phyloP scores from a whole-genome alignment of 2,329 filamentous ascomycete genomes.

The Diaporthe sp. region DNA sequence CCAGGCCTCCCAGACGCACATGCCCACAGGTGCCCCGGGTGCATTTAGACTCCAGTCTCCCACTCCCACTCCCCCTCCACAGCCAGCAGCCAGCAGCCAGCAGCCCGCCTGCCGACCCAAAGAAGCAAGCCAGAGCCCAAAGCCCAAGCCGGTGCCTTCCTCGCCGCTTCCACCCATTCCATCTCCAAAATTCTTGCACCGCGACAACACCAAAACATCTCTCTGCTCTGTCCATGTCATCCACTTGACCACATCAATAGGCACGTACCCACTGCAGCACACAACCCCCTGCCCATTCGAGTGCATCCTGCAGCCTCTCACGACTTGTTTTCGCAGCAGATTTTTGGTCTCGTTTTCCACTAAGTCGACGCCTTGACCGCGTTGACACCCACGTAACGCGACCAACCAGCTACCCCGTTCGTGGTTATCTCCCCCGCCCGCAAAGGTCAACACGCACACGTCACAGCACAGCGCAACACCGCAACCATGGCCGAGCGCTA shows the following conservation, averaged over 20 bases:
- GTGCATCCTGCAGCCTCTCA: constrained; percentile 10
- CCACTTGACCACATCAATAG: constrained; percentile 15
- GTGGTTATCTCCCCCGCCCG: background rate
- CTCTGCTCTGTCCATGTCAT: background rate
- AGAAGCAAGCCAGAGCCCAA: background rate
- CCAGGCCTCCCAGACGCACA: constrained; percentile 16
- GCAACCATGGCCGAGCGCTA: constrained; percentile 95
- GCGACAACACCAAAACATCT: constrained; percentile 28
- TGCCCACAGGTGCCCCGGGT: constrained; percentile 9
- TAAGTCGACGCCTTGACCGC: background rate
- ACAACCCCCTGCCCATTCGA: background rate
- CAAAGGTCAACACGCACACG: constrained; percentile 15
- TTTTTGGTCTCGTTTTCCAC: constrained; percentile 1
- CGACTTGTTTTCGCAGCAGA: background rate
- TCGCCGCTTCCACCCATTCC: constrained; percentile 25
- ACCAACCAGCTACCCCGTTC: background rate
- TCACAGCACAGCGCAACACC: constrained; percentile 34
- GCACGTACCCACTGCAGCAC: constrained; percentile 16
- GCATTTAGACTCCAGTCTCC: constrained; percentile 13
- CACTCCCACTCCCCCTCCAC: constrained; percentile 3
- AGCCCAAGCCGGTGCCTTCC: constrained; percentile 28
- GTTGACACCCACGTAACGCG: constrained; percentile 11
- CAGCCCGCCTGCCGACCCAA: background rate
- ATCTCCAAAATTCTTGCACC: constrained; percentile 35
- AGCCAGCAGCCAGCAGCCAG: background rate